Evolutionary conservation across 352 stramenopile genomes (phyloP), one percentile per base, ranked within the genome.

Genomic region (Phytophthora pluvialis): DNA sequence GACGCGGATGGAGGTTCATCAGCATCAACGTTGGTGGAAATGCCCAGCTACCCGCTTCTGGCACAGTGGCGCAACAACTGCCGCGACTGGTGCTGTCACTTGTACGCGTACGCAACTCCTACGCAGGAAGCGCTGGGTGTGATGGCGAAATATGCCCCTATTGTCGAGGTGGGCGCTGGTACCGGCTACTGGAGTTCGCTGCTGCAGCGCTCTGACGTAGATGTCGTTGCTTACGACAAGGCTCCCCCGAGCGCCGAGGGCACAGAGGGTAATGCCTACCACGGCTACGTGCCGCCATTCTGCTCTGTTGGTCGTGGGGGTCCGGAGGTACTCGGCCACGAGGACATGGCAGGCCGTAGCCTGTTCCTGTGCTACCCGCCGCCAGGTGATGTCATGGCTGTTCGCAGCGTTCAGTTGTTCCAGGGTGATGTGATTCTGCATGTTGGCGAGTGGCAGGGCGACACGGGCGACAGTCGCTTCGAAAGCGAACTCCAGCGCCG

Each of bases 141-240:
- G 29, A 64, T 91, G 26, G 64, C 71, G 2, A 73, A 83, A 49
- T 74, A 88, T 51, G 72, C 78, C 3, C 82, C 84, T 44, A 77
- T 98, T 48, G 78, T 97, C 10, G 90, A 98, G 65, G 85, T 97
- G 35, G 92, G 92, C 4, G 92, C 92, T 12, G 92, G 92, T 45
- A 96, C 88, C 5, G 92, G 90, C 6, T 97, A 97, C 64, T 98
- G 92, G 92, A 89, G 77, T 42, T 81, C 79, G 33, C 60, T 93
- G 13, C 60, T 98, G 38, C 83, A 91, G 36, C 65, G 70, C 21
- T 61, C 72, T 31, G 72, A 79, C 28, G 83, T 94, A 10, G 89
- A 97, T 75, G 75, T 97, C 49, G 76, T 91, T 45, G 78, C 81
- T 13, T 90, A 82, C 66, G 83, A 90, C 49, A 81, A 82, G 33